Percentiles rank a stretch among this genome's conserved stretches.
These are phyloP conservation scores for Saururus chinensis DNA, from an alignment of 164 flowering plant species.

Conservation along the genomic window DNA sequence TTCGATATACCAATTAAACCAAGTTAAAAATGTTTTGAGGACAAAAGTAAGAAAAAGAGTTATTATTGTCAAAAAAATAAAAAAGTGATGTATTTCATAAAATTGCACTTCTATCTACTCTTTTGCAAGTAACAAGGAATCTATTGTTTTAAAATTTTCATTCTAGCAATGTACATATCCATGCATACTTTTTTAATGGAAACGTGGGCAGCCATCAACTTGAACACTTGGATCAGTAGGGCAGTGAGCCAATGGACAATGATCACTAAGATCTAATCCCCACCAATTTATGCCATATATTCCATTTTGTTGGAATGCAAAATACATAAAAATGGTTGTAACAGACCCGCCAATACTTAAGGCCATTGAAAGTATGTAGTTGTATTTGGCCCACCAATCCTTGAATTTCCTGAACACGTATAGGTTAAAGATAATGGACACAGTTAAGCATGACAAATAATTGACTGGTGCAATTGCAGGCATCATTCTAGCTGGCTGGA, in stretches of 20 bases:
- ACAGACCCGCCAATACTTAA: conserved; percentile 76
- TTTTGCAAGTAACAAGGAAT: too few relatives aligned
- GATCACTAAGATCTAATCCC: conserved; percentile 37
- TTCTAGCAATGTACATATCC: too few relatives aligned
- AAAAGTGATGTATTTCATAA: too few relatives aligned
- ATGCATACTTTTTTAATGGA: not conserved
- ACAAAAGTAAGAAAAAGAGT: too few relatives aligned
- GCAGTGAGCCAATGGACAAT: conserved; percentile 50
- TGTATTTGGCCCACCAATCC: conserved; percentile 76
- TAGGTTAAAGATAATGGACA: conserved; percentile 48
- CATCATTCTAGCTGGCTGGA: conserved; percentile 26
- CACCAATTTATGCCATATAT: conserved; percentile 47
- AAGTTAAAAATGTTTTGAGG: too few relatives aligned
- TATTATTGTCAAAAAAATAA: too few relatives aligned
- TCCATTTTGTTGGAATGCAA: conserved; percentile 27
- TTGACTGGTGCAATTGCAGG: conserved; percentile 52
- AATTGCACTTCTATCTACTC: too few relatives aligned
- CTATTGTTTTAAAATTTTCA: too few relatives aligned
- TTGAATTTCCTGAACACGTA: conserved; percentile 34
- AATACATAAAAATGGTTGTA: conserved; percentile 31
- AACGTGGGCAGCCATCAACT: conserved; percentile 6
- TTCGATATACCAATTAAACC: too few relatives aligned
- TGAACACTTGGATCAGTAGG: conserved; percentile 47
- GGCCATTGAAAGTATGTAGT: conserved; percentile 54
- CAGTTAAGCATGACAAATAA: conserved; percentile 34